Base-by-base conservation (phyloP, 352 stramenopile genomes). In the Plasmopara muralis region DNA sequence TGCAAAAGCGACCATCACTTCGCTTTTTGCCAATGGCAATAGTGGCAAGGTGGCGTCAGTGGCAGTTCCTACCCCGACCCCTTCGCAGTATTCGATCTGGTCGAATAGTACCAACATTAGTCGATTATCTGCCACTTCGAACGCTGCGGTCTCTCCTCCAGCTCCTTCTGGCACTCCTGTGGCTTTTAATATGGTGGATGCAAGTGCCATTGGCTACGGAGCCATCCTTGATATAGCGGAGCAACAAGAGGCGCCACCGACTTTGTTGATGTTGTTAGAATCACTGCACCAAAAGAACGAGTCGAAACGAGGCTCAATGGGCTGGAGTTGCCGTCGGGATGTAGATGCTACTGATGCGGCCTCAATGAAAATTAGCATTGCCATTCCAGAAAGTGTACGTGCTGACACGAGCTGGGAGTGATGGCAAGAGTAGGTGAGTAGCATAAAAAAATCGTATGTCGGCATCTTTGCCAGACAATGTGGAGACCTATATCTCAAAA, bases 181-280 rank as follows among this genome's bases (percentile, higher is more conserved):
- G 15, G 39, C 67, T 10, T 54, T 57, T 6, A 49, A 50, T 18
- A 72, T 72, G 54, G 63, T 72, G 2, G 63, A 68, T 33, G 64
- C 64, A 15, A 68, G 62, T 41, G 69, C 59, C 16, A 84, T 89
- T 46, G 81, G 81, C 5, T 89, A 81, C 54, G 81, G 81, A 41
- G 69, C 77, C 14, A 77, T 91, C 33, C 57, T 91, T 18, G 77
- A 89, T 62, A 64, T 87, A n/a, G 72, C 70, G 2, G 39, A 76
- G 18, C 43, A 63, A n/a, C 40, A 57, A n/a, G 53, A 77, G 31
- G 81, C 77, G 2, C 74, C 81, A 10, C 53, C 67, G 15, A 51
- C 64, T 14, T 50, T 88, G 15, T 37, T 87, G 13, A 64, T 61
- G 31, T 43, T 66, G 39, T 51, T 82, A n/a, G 71, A 86, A 51